Base-by-base conservation (phyloP, 306 rosid genomes). In the Quercus parvula region DNA sequence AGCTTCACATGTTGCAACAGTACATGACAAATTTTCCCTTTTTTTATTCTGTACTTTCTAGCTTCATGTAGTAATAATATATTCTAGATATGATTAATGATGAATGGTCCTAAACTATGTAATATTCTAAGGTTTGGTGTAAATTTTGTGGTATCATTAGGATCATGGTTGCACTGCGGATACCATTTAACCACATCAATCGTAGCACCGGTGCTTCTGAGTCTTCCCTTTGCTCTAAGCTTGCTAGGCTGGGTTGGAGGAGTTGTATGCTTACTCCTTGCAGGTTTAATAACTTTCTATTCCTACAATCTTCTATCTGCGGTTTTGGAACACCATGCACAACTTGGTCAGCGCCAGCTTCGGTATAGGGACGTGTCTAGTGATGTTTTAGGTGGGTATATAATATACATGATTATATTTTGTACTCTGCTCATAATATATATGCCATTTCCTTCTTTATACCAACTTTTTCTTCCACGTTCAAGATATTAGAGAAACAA, bases 151-250 rank as follows among this genome's bases (percentile, higher is more conserved):
- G 18, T 75, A 38, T 38, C 46, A 70, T 76, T 25, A 88, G 97
- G 98, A 13, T 90, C 97, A 68, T 94, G 98, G 98, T 12, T 86
- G 78, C 98, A 94, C 80, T 87, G 94, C n/a, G 97, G 92, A 28
- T 92, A 88, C 56, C 98, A 92, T 88, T 89, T 94, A 87, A 92
- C 96, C 19, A 88, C 98, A 11, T 88, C 98, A 0, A 89, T 92
- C 75, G 98, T 86, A 72, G 92, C 75, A 19, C 98, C 97, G 0
- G 93, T 17, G 70, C 72, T 92, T 63, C 87, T 89, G 18, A 92
- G 87, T 64, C 93, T 94, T 54, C 97, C 96, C 1, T 88, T 75
- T 74, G 86, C 97, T 4, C 62, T 94, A 76, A 75, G 80, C 11
- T 56, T 89, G 81, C 79, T 94, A 6, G 96, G 98, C 30, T 94